Percentiles rank a stretch among this genome's conserved stretches.
phyloP scores from a whole-genome alignment of 2,329 filamentous ascomycete genomes.

The Triangularia verruculosa region DNA sequence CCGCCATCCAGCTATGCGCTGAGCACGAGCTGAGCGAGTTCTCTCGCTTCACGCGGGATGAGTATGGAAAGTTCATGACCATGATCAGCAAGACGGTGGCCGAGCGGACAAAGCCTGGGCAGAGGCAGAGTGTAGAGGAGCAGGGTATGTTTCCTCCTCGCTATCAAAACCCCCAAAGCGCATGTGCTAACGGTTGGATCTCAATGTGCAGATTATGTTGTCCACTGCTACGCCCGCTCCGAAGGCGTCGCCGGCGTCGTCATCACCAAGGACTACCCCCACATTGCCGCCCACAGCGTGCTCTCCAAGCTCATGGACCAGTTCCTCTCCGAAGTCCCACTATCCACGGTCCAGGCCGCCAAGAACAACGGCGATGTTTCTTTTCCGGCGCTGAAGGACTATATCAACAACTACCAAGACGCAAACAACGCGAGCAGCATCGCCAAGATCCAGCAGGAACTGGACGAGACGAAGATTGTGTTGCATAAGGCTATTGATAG shows the following conservation, averaged over 20 bases:
- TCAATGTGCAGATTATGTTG: conserved; percentile 56
- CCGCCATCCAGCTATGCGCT: conserved; percentile 27
- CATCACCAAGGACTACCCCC: conserved; percentile 73
- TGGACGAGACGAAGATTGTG: conserved; percentile 96
- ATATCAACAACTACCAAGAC: conserved; percentile 74
- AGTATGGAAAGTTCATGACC: conserved; percentile 69
- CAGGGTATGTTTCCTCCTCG: conserved; percentile 51
- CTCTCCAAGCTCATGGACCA: conserved; percentile 85
- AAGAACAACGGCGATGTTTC: conserved; percentile 49
- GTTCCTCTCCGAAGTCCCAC: conserved; percentile 69
- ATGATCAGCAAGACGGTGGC: conserved; percentile 86
- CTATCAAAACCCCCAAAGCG: background rate
- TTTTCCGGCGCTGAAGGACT: conserved; percentile 76
- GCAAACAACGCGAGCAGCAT: conserved; percentile 87
- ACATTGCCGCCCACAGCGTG: conserved; percentile 79
- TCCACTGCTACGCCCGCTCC: conserved; percentile 74
- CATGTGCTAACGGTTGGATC: background rate
- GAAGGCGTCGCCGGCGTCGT: conserved; percentile 74
- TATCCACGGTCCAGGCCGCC: conserved; percentile 24
- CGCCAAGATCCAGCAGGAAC: conserved; percentile 91
- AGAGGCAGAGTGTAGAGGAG: conserved; percentile 82
- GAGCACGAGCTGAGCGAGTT: conserved; percentile 31
- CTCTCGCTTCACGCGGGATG: conserved; percentile 34
- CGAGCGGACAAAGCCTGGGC: conserved; percentile 73
- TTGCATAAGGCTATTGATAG: conserved; percentile 95